Base-by-base conservation (phyloP, 352 stramenopile genomes). In the Thraustochytrium striatum region DNA sequence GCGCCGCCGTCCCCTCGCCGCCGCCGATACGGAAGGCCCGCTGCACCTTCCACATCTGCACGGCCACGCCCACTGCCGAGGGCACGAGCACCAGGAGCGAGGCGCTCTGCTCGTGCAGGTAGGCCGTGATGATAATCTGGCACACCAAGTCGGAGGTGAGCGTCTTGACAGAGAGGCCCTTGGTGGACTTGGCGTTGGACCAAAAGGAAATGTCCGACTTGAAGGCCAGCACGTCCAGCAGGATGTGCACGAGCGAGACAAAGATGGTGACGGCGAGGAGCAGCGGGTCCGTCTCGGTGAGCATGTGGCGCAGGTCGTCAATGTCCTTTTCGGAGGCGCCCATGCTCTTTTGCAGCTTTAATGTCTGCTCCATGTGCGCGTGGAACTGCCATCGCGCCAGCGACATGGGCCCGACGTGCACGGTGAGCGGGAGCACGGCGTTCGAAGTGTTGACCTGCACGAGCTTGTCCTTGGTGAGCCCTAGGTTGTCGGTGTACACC, bases 181-280 rank as follows among this genome's bases (percentile, higher is more conserved):
- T 93, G 28, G 98, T 88, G 82, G 91, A 97, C 61, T 98, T 98
- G 79, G 98, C 96, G 72, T 97, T 95, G 57, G 90, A 87, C 96
- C 96, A 99, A 85, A 99, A 99, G 57, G 90, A 92, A 78, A 99
- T 94, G 85, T 99, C 96, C 82, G 95, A 98, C 84, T 98, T 98
- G 85, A 99, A 99, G 11, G 96, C 97, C 61, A 99, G 80, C 79
- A 98, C 98, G 83, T 99, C 95, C 85, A 99, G 98, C 7, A 99
- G 85, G 47, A 97, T 94, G 87, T 99, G 96, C 50, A 99, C 83
- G 32, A 97, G 85, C 58, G 93, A 97, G 52, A 97, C 96, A 39
- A 95, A 69, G 28, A 98, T 88, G 0, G 95, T 99, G 30, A 99
- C 85, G 2, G 80, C 91, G 25, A 99, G 88, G 59, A 99, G 83